Evolutionary conservation across 1,284 basidiomycete genomes (phyloP), one percentile per base, ranked within the genome.

Genomic region (Rhodotorula sp.): DNA sequence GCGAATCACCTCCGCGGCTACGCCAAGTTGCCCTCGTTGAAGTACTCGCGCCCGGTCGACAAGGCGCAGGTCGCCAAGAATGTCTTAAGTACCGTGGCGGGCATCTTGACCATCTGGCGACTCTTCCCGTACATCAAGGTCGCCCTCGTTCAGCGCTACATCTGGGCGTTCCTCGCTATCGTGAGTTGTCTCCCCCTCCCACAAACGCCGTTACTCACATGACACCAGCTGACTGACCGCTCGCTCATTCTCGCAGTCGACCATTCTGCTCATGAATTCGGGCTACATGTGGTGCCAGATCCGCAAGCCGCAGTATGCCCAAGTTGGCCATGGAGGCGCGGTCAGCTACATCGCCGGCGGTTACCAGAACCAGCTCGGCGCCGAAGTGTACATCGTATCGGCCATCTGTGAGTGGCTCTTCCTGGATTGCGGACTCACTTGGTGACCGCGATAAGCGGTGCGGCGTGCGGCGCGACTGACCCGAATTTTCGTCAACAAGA

Each of bases 231-330:
- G 56, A 43, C 26, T 62, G 7, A 52, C 28, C 7, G 6, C 28
- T 1, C 3, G 2, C 45, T n/a, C 3, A 5, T 7, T 19, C 15
- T 50, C 16, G 26, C 69, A 78, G 77, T 61, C 72, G 34, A 85
- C 86, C 8, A 89, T 89, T 52, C 85, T 95, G 48, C 82, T 92
- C 77, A 94, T 95, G 88, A 95, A 88, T 16, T 88, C 89, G 14
- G 94, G 94, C 5, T 91, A 90, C 84, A 99, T 99, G 97, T 99
- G 97, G 85, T 93, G 92, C 77, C 89, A 89, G 74, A 99, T 99
- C 78, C 89, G 95, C 73, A 85, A 85, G 61, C 87, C 87, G 68
- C 94, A 94, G 3, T 93, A 87, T 78, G 84, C 85, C 64, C 88
- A 87, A 50, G 75, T 77, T 18, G 79, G 78, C 5, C 77, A 75